Evolutionary conservation across 495 filamentous ascomycete species (phyloP), one percentile per base, ranked within the genome.

Genomic region (Aspergillus haitiensis): DNA sequence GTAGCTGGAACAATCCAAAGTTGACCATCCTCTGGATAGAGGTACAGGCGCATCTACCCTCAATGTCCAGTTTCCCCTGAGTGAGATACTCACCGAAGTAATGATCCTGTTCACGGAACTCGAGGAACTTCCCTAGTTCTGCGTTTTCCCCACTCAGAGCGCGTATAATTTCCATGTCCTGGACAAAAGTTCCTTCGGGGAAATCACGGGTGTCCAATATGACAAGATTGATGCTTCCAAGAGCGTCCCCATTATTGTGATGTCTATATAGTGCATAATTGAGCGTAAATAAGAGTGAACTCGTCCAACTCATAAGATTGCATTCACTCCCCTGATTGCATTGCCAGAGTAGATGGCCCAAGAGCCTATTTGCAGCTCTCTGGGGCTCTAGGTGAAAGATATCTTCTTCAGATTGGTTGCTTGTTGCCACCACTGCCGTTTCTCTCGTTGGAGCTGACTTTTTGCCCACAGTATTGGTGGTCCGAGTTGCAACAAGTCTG

Each of bases 1-100:
- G 58, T 15, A 60, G 42, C 0, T 37, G 13, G 15, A 60, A 60
- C n/a, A 60, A n/a, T 2, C 50, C 50, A 5, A 60, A 33, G 8
- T 60, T 32, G 13, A 60, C 48, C 58, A 60, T 53, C 42, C 40
- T 44, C 48, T 60, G 58, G 15, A 60, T 16, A 7, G 53, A 54
- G 1, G 50, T 39, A 32, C 31, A 60, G 11, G 42, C 42, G 39
- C 58, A 71, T 31, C 65, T 65, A 15, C 56, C 59, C 16, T 60
- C 56, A 31, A 72, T 68, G 11, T 70, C 67, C 37, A 76, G 45
- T 49, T 58, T 50, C 10, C 72, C 72, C 44, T 76, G 73, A 0
- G 73, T 73, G 32, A 74, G 70, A 53, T 72, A 73, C 61, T 76
- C 73, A 5, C 73, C 73, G 44, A 70, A 70, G 56, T 76, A 70